A percentile compares a stretch with the other conserved stretches of the same genome.
Conservation (phyloP, 805 yeast species). For the Suhomyces kilbournensis region DNA sequence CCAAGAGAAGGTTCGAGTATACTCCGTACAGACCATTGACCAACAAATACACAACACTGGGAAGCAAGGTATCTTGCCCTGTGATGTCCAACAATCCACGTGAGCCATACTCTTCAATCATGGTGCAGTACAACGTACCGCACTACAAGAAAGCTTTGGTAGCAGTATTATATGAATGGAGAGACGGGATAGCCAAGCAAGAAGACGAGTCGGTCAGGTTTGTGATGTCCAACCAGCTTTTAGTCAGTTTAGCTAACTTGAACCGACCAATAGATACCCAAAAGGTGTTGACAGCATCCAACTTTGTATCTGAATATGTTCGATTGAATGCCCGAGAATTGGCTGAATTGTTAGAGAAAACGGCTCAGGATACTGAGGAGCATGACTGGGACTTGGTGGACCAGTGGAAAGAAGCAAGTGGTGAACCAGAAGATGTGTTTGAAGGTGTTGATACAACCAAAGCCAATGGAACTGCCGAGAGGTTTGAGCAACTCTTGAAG, state of each 20-base stretch:
- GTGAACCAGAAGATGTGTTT: constrained; percentile 6
- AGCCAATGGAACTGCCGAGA: constrained; percentile 4
- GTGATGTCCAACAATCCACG: constrained; percentile 43
- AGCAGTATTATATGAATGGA: constrained; percentile 70
- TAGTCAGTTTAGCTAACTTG: constrained; percentile 57
- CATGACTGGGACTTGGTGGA: constrained; percentile 39
- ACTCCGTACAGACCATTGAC: constrained; percentile 55
- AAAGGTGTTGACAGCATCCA: constrained; percentile 50
- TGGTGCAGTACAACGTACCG: constrained; percentile 65
- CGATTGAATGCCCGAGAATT: constrained; percentile 56
- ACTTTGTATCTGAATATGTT: constrained; percentile 51
- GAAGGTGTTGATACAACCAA: constrained; percentile 16
- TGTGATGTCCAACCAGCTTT: constrained; percentile 76
- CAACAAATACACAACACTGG: constrained; percentile 6
- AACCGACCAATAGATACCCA: constrained; percentile 54
- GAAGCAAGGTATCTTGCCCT: constrained; percentile 44
- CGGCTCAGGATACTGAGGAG: constrained; percentile 31
- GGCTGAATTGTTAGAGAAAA: constrained; percentile 52
- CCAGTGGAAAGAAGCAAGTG: constrained; percentile 15
- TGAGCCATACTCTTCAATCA: constrained; percentile 66
- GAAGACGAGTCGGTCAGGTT: constrained; percentile 83
- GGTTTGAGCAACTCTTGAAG: constrained; percentile 9
- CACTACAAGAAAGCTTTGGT: constrained; percentile 51
- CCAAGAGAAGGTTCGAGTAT: constrained; percentile 78
- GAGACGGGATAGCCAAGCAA: constrained; percentile 71